Percentiles rank a stretch among this genome's conserved stretches.
These are phyloP conservation scores for Alternaria sp. DNA, from an alignment of 2,329 filamentous ascomycete genomes.

Conservation along the genomic window DNA sequence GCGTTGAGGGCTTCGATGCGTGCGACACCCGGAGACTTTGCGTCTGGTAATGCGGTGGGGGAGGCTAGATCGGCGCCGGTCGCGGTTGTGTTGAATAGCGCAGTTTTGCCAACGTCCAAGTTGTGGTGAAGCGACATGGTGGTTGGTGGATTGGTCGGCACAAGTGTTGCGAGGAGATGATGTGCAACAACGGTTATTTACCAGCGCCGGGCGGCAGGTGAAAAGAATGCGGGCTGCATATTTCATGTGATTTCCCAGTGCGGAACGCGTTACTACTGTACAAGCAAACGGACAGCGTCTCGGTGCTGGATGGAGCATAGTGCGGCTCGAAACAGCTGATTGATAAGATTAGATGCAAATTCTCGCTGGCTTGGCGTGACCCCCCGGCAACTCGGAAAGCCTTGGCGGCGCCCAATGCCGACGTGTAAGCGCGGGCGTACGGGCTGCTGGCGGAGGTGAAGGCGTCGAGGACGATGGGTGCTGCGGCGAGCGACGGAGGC, in stretches of 20 bases:
- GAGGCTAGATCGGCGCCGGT: not conserved
- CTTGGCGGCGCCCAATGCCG: not conserved
- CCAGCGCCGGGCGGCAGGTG: not conserved
- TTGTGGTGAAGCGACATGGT: not conserved
- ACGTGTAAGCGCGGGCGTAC: not conserved
- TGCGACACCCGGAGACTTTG: slow-evolving; percentile 61
- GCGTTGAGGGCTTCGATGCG: slow-evolving; percentile 64
- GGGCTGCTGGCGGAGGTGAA: not conserved
- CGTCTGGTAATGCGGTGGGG: slow-evolving; percentile 24
- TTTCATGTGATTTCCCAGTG: not conserved
- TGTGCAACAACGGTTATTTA: not conserved
- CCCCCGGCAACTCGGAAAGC: not conserved
- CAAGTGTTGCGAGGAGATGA: too few species aligned
- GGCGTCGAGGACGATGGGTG: not conserved
- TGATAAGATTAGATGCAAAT: slow-evolving; percentile 9
- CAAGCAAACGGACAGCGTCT: not conserved
- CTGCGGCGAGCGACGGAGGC: not conserved
- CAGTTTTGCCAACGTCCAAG: not conserved
- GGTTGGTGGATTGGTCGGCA: not conserved
- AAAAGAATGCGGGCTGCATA: not conserved
- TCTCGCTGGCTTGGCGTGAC: not conserved
- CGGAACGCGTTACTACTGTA: not conserved
- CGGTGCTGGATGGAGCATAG: not conserved
- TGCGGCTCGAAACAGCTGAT: not conserved
- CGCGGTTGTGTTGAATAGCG: not conserved